phyloP scores from a whole-genome alignment of 164 flowering plant genomes.

The Brasenia schreberi region DNA sequence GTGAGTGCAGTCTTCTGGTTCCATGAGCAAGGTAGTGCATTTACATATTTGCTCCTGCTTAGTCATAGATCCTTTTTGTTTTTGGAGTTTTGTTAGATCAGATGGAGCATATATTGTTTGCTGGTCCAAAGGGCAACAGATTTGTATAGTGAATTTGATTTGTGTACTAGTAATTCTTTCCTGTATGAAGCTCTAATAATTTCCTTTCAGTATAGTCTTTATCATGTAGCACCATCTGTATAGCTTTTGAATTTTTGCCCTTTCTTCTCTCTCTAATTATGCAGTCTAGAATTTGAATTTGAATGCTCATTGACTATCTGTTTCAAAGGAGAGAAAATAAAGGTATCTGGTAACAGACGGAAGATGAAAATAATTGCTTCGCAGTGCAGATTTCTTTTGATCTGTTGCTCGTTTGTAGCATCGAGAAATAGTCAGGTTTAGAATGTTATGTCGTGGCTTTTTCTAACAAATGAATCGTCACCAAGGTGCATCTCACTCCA shows the following conservation, averaged over 20 bases:
- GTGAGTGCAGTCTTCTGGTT: not conserved
- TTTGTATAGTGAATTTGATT: conserved; percentile 15
- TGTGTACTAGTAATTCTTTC: conserved; percentile 13
- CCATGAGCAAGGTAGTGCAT: not conserved
- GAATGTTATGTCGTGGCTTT: not conserved
- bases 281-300: not conserved
- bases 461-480: not conserved
- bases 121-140: conserved; percentile 13
- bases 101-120: conserved; percentile 2
- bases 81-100: not conserved
- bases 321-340: too few species aligned
- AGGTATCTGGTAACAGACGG: not conserved
- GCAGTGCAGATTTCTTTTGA: not conserved
- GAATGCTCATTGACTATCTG: not conserved
- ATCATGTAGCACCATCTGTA: not conserved
- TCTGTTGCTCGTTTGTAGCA: not conserved
- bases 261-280: not conserved
- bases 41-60: not conserved
- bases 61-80: not conserved
- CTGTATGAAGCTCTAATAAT: conserved; percentile 3
- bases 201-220: not conserved
- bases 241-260: not conserved
- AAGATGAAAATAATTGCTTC: not conserved
- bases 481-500: too few species aligned
- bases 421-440: not conserved